Conservation (phyloP, 352 stramenopile species). For the Phytopythium litorale region DNA sequence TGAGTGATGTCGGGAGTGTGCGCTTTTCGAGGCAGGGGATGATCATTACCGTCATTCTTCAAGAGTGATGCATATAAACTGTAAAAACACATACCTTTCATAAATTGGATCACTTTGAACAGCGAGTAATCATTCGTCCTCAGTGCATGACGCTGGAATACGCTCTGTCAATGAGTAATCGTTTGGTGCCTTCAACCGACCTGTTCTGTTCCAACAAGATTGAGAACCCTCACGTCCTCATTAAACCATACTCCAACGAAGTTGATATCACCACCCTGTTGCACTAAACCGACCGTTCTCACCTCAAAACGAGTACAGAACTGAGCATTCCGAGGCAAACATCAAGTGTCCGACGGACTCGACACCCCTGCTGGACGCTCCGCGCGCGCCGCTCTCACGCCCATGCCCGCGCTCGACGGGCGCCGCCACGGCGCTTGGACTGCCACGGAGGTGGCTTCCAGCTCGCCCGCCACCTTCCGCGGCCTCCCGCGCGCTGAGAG, state of each 20-base stretch:
- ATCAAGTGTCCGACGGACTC: too few relatives aligned
- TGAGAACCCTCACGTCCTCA: not conserved
- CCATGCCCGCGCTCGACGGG: conserved; percentile 1
- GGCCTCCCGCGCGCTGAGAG: not conserved
- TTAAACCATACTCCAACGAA: not conserved
- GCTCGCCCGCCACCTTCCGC: not conserved
- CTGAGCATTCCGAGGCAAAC: not conserved
- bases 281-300: not conserved
- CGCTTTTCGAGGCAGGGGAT: too few relatives aligned
- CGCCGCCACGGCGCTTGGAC: conserved; percentile 2
- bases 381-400: not conserved
- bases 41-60: conserved; percentile 7
- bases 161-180: not conserved
- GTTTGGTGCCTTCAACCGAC: not conserved
- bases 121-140: not conserved
- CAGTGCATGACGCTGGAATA: not conserved
- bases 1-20: too few relatives aligned
- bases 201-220: not conserved
- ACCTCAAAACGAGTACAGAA: not conserved
- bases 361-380: not conserved
- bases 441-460: not conserved
- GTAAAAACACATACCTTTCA: not conserved
- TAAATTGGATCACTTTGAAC: not conserved
- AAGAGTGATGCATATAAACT: not conserved
- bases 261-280: not conserved